These are phyloP conservation scores for Rubia tinctorum DNA, from an alignment of 305 asterid species.

Conservation along the genomic window DNA sequence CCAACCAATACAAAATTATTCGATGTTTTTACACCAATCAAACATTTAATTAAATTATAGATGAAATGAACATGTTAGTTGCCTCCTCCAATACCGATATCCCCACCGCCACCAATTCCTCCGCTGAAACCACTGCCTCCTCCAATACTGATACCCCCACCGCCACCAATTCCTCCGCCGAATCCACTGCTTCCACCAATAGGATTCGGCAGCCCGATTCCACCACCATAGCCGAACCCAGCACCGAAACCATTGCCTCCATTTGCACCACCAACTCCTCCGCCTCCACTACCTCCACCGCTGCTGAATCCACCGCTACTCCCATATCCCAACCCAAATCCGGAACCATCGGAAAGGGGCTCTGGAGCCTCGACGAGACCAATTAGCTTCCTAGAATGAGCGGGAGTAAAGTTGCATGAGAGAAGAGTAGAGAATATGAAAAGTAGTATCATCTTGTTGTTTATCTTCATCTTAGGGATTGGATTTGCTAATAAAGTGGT, in stretches of 20 bases:
- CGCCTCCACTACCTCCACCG: neutral
- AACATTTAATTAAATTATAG: too few relatives aligned
- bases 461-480: too few relatives aligned
- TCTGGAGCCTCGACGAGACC: too few relatives aligned
- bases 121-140: neutral
- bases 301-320: neutral
- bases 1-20: too few relatives aligned
- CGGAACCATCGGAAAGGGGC: neutral
- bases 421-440: too few relatives aligned
- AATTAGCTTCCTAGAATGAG: too few relatives aligned
- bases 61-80: too few relatives aligned
- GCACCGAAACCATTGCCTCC: neutral
- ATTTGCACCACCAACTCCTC: neutral
- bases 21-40: too few relatives aligned
- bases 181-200: neutral
- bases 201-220: neutral
- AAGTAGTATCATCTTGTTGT: too few relatives aligned
- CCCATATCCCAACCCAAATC: neutral
- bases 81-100: neutral
- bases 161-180: slow-evolving; percentile 9
- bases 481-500: too few relatives aligned
- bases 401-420: too few relatives aligned
- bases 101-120: slow-evolving; percentile 2
- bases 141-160: neutral
- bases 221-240: neutral